Evolutionary conservation across 179 eudicot genomes (phyloP).

Genomic region (Drosera spatulata): DNA sequence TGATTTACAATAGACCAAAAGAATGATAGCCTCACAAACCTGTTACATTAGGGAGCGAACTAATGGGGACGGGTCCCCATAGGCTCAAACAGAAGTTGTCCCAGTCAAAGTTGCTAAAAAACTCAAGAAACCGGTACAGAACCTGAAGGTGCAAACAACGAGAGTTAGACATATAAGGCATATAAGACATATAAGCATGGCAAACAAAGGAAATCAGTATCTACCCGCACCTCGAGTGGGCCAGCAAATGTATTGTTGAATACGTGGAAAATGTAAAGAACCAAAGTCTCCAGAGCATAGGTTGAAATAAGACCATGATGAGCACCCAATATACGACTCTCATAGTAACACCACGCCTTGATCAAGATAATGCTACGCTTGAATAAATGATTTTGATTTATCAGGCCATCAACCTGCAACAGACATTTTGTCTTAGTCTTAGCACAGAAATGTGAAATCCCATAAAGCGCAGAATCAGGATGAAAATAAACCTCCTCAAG

Average conservation of each 20-base stretch:
- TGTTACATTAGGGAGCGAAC: constrained; percentile 70
- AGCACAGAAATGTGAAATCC: not conserved
- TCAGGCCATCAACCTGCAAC: constrained; percentile 75
- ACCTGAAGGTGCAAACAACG: constrained; percentile 38
- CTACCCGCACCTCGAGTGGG: constrained; percentile 70
- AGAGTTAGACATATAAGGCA: constrained; percentile 3
- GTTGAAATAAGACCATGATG: constrained; percentile 97
- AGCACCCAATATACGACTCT: constrained; percentile 96
- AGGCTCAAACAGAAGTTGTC: constrained; percentile 84
- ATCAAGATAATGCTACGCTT: constrained; percentile 93
- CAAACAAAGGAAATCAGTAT: not conserved
- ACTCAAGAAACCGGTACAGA: constrained; percentile 84
- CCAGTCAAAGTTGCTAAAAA: constrained; percentile 95
- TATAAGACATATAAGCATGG: not conserved
- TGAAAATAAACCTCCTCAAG: constrained; percentile 61
- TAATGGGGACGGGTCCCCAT: constrained; percentile 84
- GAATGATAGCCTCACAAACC: constrained; percentile 23
- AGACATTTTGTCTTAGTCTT: not conserved
- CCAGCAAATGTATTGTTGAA: constrained; percentile 82
- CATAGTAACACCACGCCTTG: constrained; percentile 98
- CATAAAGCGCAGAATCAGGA: not conserved
- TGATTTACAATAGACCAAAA: not conserved
- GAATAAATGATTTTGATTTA: constrained; percentile 77
- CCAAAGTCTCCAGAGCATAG: constrained; percentile 93
- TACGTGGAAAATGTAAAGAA: constrained; percentile 94